Evolutionary conservation across 2,329 filamentous ascomycete genomes (phyloP).

Genomic region (Cladosporium sphaerospermum): DNA sequence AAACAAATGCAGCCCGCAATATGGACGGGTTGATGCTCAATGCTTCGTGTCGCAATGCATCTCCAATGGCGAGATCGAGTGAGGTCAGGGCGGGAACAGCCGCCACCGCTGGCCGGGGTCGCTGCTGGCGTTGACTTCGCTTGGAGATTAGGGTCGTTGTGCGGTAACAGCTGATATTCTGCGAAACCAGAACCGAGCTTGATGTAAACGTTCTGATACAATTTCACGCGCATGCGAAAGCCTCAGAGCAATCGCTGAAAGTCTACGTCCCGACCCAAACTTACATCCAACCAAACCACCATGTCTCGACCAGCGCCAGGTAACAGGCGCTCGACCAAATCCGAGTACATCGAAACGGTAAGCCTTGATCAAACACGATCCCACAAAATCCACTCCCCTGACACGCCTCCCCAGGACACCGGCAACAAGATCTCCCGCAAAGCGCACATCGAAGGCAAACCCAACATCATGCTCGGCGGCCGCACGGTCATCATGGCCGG

Average conservation of each 20-base stretch:
- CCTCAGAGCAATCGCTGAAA: too few species aligned
- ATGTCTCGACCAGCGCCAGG: constrained; percentile 39
- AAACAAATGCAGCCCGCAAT: too few species aligned
- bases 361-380: constrained; percentile 19
- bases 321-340: constrained; percentile 61
- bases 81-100: neutral
- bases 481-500: constrained; percentile 92
- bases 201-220: too few species aligned
- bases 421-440: constrained; percentile 97
- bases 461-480: constrained; percentile 95
- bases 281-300: neutral
- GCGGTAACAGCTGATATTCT: too few species aligned
- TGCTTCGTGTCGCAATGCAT: too few species aligned
- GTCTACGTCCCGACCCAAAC: too few species aligned
- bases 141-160: too few species aligned
- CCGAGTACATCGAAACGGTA: constrained; percentile 97
- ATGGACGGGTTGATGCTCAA: too few species aligned
- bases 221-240: too few species aligned
- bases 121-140: too few species aligned
- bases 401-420: constrained; percentile 60
- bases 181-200: too few species aligned
- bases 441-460: constrained; percentile 84
- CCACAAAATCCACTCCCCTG: neutral
- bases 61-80: neutral
- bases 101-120: neutral